A percentile compares a stretch with the other conserved stretches of the same genome.
Evolutionary conservation across 352 stramenopile genomes (phyloP).

Genomic region (Globisporangium radiosum): DNA sequence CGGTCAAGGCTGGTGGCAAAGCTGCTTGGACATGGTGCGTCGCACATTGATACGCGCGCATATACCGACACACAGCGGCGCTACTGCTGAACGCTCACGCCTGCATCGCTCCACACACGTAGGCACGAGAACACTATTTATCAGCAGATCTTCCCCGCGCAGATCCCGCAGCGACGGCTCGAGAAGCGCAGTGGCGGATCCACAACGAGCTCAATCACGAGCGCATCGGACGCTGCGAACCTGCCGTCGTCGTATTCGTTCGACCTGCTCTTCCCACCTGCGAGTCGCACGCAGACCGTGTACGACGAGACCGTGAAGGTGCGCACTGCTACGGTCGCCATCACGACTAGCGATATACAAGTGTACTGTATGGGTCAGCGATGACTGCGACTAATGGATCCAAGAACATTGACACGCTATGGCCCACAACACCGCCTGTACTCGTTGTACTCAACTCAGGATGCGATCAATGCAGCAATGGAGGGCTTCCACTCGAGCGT

Average conservation of each 20-base stretch:
- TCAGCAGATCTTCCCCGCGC: slow-evolving; percentile 79
- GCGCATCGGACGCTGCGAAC: slow-evolving; percentile 18
- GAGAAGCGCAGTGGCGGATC: slow-evolving; percentile 26
- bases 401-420: not conserved
- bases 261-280: slow-evolving; percentile 81
- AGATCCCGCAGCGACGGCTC: slow-evolving; percentile 30
- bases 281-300: slow-evolving; percentile 58
- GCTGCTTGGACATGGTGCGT: slow-evolving; percentile 75
- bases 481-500: slow-evolving; percentile 84
- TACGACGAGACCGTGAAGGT: slow-evolving; percentile 83
- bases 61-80: not conserved
- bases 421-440: too few species aligned
- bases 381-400: too few species aligned
- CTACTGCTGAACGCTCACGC: not conserved
- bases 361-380: too few species aligned
- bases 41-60: not conserved
- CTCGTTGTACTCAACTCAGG: slow-evolving; percentile 11
- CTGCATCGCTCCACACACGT: not conserved
- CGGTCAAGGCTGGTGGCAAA: slow-evolving; percentile 60
- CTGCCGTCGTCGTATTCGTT: slow-evolving; percentile 79
- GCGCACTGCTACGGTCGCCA: slow-evolving; percentile 3
- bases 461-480: slow-evolving; percentile 61
- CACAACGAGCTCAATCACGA: slow-evolving; percentile 31
- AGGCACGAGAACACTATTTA: slow-evolving; percentile 87
- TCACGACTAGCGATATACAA: too few species aligned